Base-by-base conservation (phyloP, 2,329 filamentous ascomycete genomes). In the Cercospora zeae-maydis region DNA sequence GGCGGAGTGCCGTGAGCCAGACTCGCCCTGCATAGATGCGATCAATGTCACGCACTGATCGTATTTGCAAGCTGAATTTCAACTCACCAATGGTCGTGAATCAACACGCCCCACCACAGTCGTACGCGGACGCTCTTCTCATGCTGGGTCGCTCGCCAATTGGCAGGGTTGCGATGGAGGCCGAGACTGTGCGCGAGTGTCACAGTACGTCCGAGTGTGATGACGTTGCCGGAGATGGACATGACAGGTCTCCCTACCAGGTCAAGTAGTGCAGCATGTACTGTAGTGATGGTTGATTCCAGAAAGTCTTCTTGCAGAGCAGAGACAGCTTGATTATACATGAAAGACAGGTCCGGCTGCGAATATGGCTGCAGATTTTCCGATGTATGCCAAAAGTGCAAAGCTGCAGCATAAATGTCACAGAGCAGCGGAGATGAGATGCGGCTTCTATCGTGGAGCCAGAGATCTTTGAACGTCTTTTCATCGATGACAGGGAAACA, bases 51-150 rank as follows among this genome's bases (percentile, higher is more conserved):
- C 19, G 33, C 39, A 21, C 16, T 11, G 31, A n/a, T 14, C 31
- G 31, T 39, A 2, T 10, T 36, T 36, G 24, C 14, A n/a, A n/a
- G n/a, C n/a, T n/a, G n/a, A n/a, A n/a, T 45, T 34, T 14, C n/a
- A 47, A 47, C 62, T 31, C 33, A 80, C 78, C 83, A 86, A 42
- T 82, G 78, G 71, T 85, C 83, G 61, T 83, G 82, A 39, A 85
- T 82, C 2, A 85, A 75, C 2, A 84, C 80, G 4, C 80, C 82
- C 83, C 83, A 85, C 81, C 83, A 85, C 2, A 83, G 71, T 2
- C 81, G 79, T 31, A 82, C 80, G 6, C 83, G 77, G 14, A 82
- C 73, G 8, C 79, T 76, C 66, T 83, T 84, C 65, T 85, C 83
- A 34, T 76, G 74, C 1, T 76, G 76, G 1, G 80, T 79, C 1